Conservation (phyloP, 1,139 yeast genomes). For the Suhomyces guaymorum region DNA sequence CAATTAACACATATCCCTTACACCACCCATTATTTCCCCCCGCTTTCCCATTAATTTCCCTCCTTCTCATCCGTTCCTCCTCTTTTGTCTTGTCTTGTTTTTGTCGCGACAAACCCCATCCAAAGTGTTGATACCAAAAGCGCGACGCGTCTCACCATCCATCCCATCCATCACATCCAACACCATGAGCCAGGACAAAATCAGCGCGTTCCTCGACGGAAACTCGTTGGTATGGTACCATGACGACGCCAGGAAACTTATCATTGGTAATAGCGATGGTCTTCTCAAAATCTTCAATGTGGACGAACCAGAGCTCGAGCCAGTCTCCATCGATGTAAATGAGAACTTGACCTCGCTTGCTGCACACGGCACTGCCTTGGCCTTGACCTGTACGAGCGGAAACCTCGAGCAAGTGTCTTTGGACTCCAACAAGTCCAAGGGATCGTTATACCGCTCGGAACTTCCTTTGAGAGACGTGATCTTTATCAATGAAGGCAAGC, state of each 20-base stretch:
- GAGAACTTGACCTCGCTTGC: slow-evolving; percentile 43
- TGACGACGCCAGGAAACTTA: slow-evolving; percentile 33
- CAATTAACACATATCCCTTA: no score
- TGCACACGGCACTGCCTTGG: slow-evolving; percentile 22
- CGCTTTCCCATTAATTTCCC: no score
- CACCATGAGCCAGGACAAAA: slow-evolving; percentile 21
- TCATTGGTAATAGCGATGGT: slow-evolving; percentile 54
- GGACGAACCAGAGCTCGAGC: slow-evolving; percentile 51
- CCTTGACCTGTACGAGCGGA: slow-evolving; percentile 39
- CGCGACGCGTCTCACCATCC: slow-evolving; percentile 6
- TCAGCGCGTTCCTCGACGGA: slow-evolving; percentile 49
- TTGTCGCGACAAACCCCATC: no score
- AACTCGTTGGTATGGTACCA: slow-evolving; percentile 46
- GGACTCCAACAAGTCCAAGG: slow-evolving; percentile 21
- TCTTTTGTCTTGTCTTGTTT: no score
- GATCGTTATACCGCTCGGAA: slow-evolving; percentile 45
- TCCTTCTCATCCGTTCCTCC: neutral
- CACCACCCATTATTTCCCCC: no score
- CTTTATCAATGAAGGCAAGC: slow-evolving; percentile 70
- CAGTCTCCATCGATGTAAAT: slow-evolving; percentile 52
- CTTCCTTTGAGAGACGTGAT: slow-evolving; percentile 66
- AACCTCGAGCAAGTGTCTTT: slow-evolving; percentile 34
- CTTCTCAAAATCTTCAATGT: slow-evolving; percentile 51
- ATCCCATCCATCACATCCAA: neutral
- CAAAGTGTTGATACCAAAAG: no score